A percentile compares a stretch with the other conserved stretches of the same genome.
Evolutionary conservation across 2,329 filamentous ascomycete species (phyloP).

Genomic region (Anthostomella pinea): DNA sequence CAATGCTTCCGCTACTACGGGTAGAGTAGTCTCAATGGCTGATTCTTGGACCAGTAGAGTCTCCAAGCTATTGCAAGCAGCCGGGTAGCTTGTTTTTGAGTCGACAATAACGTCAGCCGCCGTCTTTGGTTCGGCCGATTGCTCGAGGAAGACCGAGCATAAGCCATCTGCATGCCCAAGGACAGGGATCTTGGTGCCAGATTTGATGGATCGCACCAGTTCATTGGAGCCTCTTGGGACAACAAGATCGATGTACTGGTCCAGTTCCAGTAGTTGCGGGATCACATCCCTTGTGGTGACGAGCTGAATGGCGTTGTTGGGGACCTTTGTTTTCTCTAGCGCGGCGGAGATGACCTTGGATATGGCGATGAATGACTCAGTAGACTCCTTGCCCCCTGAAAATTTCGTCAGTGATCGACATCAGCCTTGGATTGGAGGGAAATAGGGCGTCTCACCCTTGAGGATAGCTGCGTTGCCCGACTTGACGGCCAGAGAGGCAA

Average conservation of each 20-base stretch:
- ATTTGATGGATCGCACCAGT: constrained; percentile 85
- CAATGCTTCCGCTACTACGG: constrained; percentile 70
- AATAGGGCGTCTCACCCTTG: constrained; percentile 76
- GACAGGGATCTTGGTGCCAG: constrained; percentile 88
- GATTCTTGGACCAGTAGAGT: constrained; percentile 80
- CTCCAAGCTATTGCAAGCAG: constrained; percentile 93
- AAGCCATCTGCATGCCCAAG: constrained; percentile 94
- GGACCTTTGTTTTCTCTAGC: constrained; percentile 69
- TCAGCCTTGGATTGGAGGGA: neutral
- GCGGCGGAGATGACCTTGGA: constrained; percentile 79
- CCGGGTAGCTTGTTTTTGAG: constrained; percentile 91
- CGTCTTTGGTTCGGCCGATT: constrained; percentile 69
- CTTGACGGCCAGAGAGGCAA: constrained; percentile 92
- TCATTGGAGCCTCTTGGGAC: constrained; percentile 91
- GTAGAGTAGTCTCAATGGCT: constrained; percentile 65
- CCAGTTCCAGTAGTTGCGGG: constrained; percentile 79
- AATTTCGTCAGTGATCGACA: neutral
- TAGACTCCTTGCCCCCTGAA: constrained; percentile 88
- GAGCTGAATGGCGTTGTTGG: constrained; percentile 84
- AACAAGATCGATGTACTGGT: constrained; percentile 88
- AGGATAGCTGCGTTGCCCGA: constrained; percentile 96
- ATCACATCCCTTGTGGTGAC: constrained; percentile 92
- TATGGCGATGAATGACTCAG: constrained; percentile 90
- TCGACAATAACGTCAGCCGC: constrained; percentile 79
- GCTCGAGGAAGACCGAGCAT: constrained; percentile 81